Base-by-base conservation (phyloP, 73 alveolate species). In the Diophrys appendiculata region DNA sequence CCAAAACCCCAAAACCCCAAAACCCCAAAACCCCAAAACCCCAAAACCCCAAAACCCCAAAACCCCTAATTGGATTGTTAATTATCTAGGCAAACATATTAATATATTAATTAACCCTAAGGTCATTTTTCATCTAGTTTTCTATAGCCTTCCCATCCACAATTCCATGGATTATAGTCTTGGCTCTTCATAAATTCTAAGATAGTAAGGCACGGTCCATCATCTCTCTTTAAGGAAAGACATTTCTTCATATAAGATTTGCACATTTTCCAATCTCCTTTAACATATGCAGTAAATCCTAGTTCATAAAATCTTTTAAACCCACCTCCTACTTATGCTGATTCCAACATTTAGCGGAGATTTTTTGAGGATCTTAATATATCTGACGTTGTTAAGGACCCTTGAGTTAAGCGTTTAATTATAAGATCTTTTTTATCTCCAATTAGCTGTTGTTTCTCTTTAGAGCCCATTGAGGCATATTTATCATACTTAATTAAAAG, bases 401-500 rank as follows among this genome's bases (percentile, higher is more conserved):
- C 75, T 3, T 23, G 11, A 8, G 3, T 25, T 3, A 67, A 54
- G 43, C 52, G 1, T 18, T 67, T 67, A 3, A 33, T 56, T 18
- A 74, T 28, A 22, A 33, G 8, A 2, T 56, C 27, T 35, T 74
- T 74, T 24, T 74, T 35, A 28, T 53, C 55, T 29, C 24, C 26
- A 35, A 54, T 28, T 2, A 53, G 13, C 29, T 52, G 54, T 30
- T 54, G 35, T 54, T 53, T 74, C 28, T 35, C 60, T 24, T 53
- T 74, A 24, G 35, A 33, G 1, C 70, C 29, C 33, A 29, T n/a
- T 29, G 27, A 11, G 52, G 71, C 0, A 26, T 32, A 29, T 28
- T 65, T n/a, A 22, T 84, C 84, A 73, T 83, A 68, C 54, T 77
- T 60, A 18, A 87, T 93, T 26, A 78, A 78, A 1, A 90, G 32